These are phyloP conservation scores for Hygrocybe coccinea DNA, from an alignment of 768 basidiomycete species.

Conservation along the genomic window DNA sequence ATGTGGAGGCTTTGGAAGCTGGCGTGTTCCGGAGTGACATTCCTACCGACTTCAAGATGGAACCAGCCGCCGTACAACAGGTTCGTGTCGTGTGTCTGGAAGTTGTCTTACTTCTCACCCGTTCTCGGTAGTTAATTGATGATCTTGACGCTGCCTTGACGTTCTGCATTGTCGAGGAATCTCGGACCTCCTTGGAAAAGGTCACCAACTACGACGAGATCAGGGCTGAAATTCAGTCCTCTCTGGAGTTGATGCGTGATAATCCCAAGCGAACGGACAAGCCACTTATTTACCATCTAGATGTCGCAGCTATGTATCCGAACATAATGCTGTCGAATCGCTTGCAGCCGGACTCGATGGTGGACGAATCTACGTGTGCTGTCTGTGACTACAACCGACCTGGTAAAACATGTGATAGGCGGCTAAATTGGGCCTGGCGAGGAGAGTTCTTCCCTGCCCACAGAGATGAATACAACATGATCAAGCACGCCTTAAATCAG, in stretches of 20 bases:
- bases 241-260: slow-evolving; percentile 87
- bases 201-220: slow-evolving; percentile 96
- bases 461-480: slow-evolving; percentile 98
- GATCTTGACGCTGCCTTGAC: slow-evolving; percentile 88
- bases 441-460: slow-evolving; percentile 98
- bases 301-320: slow-evolving; percentile 99
- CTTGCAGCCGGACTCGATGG: slow-evolving; percentile 95
- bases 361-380: slow-evolving; percentile 93
- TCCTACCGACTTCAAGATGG: slow-evolving; percentile 89
- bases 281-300: slow-evolving; percentile 96
- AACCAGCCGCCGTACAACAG: slow-evolving; percentile 79
- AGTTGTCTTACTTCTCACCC: slow-evolving; percentile 1
- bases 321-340: slow-evolving; percentile 99
- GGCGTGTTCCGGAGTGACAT: slow-evolving; percentile 98
- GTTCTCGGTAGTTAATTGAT: slow-evolving; percentile 66
- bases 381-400: slow-evolving; percentile 98
- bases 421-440: slow-evolving; percentile 97
- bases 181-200: slow-evolving; percentile 66
- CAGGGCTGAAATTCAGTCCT: slow-evolving; percentile 67
- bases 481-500: slow-evolving; percentile 92
- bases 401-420: slow-evolving; percentile 89
- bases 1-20: slow-evolving; percentile 97
- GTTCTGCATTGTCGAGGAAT: slow-evolving; percentile 87
- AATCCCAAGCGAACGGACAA: slow-evolving; percentile 83
- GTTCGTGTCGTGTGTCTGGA: slow-evolving; percentile 34